phyloP scores from a whole-genome alignment of 495 filamentous ascomycete species.

The Penicillium argentinense region DNA sequence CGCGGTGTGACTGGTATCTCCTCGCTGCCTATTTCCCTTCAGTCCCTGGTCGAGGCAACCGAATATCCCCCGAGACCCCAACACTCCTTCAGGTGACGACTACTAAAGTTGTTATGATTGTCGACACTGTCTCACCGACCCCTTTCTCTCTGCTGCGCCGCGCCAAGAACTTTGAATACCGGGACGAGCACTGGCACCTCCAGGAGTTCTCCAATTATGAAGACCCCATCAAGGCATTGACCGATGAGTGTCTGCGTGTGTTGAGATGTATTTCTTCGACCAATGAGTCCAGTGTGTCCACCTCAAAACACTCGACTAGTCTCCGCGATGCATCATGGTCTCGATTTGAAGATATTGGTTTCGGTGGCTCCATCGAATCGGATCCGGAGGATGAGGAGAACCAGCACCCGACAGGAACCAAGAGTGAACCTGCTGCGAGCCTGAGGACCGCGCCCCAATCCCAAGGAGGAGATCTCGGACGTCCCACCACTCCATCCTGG shows the following conservation, averaged over 20 bases:
- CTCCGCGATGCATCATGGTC: conserved; percentile 91
- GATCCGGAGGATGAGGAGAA: conserved; percentile 62
- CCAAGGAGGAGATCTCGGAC: conserved; percentile 58
- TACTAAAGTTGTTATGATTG: conserved; percentile 92
- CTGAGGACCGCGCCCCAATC: conserved; percentile 65
- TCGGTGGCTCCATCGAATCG: conserved; percentile 71
- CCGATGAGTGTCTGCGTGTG: conserved; percentile 90
- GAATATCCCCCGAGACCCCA: conserved; percentile 90
- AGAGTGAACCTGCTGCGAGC: conserved; percentile 23
- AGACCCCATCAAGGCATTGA: conserved; percentile 83
- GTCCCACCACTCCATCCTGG: conserved; percentile 96
- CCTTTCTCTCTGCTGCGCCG: conserved; percentile 88
- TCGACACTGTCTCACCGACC: conserved; percentile 91
- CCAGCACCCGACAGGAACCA: conserved; percentile 34
- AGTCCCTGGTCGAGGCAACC: conserved; percentile 85
- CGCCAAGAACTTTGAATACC: conserved; percentile 92
- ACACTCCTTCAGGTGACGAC: conserved; percentile 75
- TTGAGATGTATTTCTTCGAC: conserved; percentile 82
- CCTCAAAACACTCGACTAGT: conserved; percentile 65
- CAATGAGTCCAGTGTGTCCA: conserved; percentile 76
- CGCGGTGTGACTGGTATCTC: conserved; percentile 73
- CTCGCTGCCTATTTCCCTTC: conserved; percentile 81
- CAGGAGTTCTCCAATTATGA: conserved; percentile 84
- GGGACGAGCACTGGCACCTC: conserved; percentile 79
- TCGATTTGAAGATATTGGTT: conserved; percentile 92